These are phyloP conservation scores for Claviceps quebecensis DNA, from an alignment of 2,329 filamentous ascomycete species.

Conservation along the genomic window DNA sequence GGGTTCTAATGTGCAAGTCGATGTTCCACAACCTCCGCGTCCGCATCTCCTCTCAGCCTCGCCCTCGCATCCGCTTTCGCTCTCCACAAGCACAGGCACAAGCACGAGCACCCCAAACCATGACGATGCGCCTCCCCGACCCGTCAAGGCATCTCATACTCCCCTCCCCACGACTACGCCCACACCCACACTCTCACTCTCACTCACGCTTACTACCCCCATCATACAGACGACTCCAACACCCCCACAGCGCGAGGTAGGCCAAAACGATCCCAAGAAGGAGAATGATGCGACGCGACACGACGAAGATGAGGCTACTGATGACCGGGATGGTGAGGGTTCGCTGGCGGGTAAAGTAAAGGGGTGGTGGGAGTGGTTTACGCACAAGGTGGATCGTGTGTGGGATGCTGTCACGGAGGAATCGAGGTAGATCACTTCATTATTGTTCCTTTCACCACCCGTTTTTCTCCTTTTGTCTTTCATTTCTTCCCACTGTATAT, in stretches of 20 bases:
- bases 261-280: not conserved
- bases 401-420: conserved; percentile 29
- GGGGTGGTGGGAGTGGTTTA: conserved; percentile 38
- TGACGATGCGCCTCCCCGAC: not conserved
- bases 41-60: conserved; percentile 33
- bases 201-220: not conserved
- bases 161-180: not conserved
- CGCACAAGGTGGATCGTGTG: conserved; percentile 29
- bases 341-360: conserved; percentile 18
- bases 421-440: not conserved
- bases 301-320: not conserved
- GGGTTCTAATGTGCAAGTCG: not conserved
- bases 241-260: not conserved
- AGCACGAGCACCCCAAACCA: not conserved
- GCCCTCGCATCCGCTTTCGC: not conserved
- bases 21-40: not conserved
- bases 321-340: conserved; percentile 9
- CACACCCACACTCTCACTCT: not conserved
- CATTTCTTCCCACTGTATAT: too few relatives aligned
- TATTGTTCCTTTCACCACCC: not conserved
- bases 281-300: not conserved
- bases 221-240: not conserved
- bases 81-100: not conserved
- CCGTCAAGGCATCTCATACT: not conserved
- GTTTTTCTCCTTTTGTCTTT: too few relatives aligned